Evolutionary conservation across 169 alveolate species (phyloP), one percentile per base, ranked within the genome.

Genomic region (Plasmodium ovale): DNA sequence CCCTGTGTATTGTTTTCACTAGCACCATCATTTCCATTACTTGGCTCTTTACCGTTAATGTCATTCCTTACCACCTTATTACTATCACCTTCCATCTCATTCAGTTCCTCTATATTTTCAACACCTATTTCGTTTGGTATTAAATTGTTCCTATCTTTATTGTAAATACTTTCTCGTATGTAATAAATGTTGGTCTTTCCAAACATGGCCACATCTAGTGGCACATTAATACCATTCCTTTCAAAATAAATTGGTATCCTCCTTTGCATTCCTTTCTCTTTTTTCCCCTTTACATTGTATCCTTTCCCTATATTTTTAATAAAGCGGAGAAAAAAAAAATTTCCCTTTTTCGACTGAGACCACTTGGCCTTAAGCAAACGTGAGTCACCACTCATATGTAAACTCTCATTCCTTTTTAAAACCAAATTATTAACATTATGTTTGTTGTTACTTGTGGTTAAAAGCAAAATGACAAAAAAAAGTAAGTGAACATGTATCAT

Each of bases 151-250:
- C 64, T 27, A 35, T 54, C 39, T 54, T 69, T 51, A 64, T 79
- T 44, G 27, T 79, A 79, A 21, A 79, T 67, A 49, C 77, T 79
- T 56, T 79, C 82, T 59, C 89, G 44, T 69, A 79, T 54, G 37
- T 79, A 79, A 44, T 79, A 79, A 19, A 79, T 60, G 33, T 79
- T 79, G 25, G 79, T 79, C 27, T 65, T 64, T 29, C 89, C 89
- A 79, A 79, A 79, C 89, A 79, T 79, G n/a, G 89, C 89, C 19
- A 79, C 59, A 62, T 79, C 89, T 44, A 47, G 25, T 2, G 89
- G 89, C 23, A 79, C 73, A 25, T 79, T 79, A 29, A 79, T 79
- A 19, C 89, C 89, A 37, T 62, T 79, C 39, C 89, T 62, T 23
- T 79, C 89, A 37, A 79, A 79, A 79, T 49, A 79, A 21, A 79